Evolutionary conservation across 2,329 filamentous ascomycete genomes (phyloP).

Genomic region (Emergomyces pasteurianus): DNA sequence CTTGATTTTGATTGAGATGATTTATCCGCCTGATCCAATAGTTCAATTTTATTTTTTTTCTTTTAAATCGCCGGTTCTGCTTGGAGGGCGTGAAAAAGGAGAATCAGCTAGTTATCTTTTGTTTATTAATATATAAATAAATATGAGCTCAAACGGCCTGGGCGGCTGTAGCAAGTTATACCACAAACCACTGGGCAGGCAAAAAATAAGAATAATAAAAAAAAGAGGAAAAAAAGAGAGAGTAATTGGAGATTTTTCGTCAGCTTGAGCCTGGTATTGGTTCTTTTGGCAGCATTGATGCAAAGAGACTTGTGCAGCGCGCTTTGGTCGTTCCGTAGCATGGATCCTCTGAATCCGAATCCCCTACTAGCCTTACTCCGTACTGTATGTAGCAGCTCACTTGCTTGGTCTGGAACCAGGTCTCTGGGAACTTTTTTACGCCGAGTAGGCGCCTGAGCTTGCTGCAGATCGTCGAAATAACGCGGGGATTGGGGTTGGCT

Average conservation of each 20-base stretch:
- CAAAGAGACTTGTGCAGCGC: neutral
- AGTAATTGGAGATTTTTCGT: neutral
- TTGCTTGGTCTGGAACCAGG: neutral
- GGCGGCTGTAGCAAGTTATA: neutral
- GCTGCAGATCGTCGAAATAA: neutral
- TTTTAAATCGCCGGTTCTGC: neutral
- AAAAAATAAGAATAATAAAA: too few species aligned
- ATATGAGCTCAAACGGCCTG: neutral
- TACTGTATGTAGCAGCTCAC: too few species aligned
- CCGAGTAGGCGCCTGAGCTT: neutral
- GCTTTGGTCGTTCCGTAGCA: neutral
- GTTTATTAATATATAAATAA: too few species aligned
- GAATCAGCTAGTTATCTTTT: neutral
- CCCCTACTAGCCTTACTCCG: too few species aligned
- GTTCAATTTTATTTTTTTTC: neutral
- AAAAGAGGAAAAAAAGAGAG: too few species aligned
- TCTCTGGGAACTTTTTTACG: neutral
- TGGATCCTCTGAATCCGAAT: too few species aligned
- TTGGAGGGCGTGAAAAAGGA: neutral
- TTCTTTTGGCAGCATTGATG: neutral
- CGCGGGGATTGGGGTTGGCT: neutral
- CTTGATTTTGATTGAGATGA: too few species aligned
- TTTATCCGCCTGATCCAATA: neutral
- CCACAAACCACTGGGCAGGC: neutral
- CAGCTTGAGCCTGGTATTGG: neutral